phyloP scores from a whole-genome alignment of 2,329 filamentous ascomycete species.

The Xylariaceae sp. region DNA sequence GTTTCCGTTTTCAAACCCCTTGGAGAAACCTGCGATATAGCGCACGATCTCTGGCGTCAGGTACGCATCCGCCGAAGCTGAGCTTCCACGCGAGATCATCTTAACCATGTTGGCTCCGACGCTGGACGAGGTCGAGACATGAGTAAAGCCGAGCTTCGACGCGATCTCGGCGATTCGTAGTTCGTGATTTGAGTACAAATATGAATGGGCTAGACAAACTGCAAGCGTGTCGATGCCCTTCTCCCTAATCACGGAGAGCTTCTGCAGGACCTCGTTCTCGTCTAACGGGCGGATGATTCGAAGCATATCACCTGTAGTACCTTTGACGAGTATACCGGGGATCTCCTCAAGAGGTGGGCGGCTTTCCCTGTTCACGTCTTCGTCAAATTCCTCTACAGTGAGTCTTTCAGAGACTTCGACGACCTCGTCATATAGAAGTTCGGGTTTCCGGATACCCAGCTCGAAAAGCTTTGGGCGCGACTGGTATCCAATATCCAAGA shows the following conservation, averaged over 20 bases:
- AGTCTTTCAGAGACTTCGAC: slow-evolving; percentile 17
- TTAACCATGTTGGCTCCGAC: slow-evolving; percentile 21
- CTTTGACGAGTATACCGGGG: slow-evolving; percentile 7
- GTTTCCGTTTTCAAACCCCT: slow-evolving; percentile 12
- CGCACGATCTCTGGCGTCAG: slow-evolving; percentile 17
- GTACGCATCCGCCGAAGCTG: slow-evolving; percentile 19
- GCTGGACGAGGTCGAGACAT: slow-evolving; percentile 18
- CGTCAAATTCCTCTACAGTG: slow-evolving; percentile 17
- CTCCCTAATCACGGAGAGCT: slow-evolving; percentile 1
- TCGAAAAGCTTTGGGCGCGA: slow-evolving; percentile 19
- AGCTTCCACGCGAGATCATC: slow-evolving; percentile 19
- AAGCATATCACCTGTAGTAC: slow-evolving; percentile 7
- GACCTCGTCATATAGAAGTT: slow-evolving; percentile 17
- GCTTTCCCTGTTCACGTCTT: slow-evolving; percentile 7
- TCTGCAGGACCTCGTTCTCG: slow-evolving; percentile 2
- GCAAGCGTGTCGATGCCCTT: slow-evolving; percentile 10
- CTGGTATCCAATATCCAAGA: slow-evolving; percentile 16
- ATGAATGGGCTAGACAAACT: slow-evolving; percentile 51
- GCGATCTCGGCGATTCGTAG: slow-evolving; percentile 58
- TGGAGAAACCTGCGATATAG: slow-evolving; percentile 16
- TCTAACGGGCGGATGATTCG: slow-evolving; percentile 4
- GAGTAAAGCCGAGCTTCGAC: slow-evolving; percentile 24
- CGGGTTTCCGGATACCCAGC: slow-evolving; percentile 18
- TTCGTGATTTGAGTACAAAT: slow-evolving; percentile 65
- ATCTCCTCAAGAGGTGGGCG: slow-evolving; percentile 2